Base-by-base conservation (phyloP, 805 yeast genomes). In the Sugiyamaella mastotermitis region DNA sequence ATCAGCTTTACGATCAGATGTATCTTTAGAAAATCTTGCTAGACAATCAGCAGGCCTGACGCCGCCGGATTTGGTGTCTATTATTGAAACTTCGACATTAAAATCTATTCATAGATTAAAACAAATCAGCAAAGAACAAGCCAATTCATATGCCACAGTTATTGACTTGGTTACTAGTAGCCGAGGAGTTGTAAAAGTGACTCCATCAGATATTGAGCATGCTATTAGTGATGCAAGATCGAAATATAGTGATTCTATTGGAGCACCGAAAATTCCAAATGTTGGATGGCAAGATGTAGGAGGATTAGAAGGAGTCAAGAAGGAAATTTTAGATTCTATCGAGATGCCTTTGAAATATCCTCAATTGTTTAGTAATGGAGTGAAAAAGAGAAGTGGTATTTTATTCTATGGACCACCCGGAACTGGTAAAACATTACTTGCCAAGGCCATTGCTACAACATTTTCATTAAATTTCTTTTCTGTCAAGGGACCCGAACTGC, bases 351-450 rank as follows among this genome's bases (percentile, higher is more conserved):
- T 90, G 55, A 86, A 84, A 52, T 88, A 83, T 56, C 97, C 97
- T 0, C 94, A 86, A 49, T 64, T 92, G 40, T 90, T 90, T 61
- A 72, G 78, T 35, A 78, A 79, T 32, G 97, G 97, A 0, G 74
- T 92, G 57, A 90, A 92, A 59, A 90, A 90, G 57, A 72, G 98
- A 60, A 80, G 94, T 53, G 98, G 98, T 34, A 83, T 92, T 26
- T 63, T 92, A 46, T 87, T 92, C 58, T 92, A 92, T 62, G 98
- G 98, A 0, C 98, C 98, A 0, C 98, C 98, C 0, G 98, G 98
- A 17, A 92, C 98, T 0, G 98, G 98, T 50, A 92, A 92, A 57
- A 92, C 98, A 0, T 67, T 92, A 20, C 68, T 92, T 42, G 98
- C 98, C 9, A 92, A 92, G 59, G 97, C 97, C 0, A 92, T 92